Conservation (phyloP, 2,329 filamentous ascomycete genomes). For the Lachnellula hyalina region DNA sequence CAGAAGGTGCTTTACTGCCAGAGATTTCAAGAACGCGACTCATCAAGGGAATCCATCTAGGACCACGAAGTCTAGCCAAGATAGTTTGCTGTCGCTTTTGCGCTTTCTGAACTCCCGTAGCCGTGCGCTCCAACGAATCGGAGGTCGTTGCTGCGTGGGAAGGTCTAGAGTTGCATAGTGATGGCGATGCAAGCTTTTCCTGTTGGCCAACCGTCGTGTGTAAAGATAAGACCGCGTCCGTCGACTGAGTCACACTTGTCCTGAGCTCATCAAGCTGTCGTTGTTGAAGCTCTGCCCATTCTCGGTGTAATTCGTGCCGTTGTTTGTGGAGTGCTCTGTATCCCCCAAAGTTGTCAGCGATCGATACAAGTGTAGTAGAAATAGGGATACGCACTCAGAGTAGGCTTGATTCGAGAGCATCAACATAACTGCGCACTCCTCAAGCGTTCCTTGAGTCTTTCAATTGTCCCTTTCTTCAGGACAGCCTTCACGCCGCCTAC, state of each 20-base stretch:
- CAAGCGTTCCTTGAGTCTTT: conserved; percentile 2
- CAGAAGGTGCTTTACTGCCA: not conserved
- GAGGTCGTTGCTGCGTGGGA: not conserved
- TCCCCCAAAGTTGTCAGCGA: not conserved
- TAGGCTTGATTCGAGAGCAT: not conserved
- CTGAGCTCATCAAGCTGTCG: not conserved
- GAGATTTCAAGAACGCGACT: not conserved
- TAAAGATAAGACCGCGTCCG: not conserved
- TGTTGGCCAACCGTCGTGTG: not conserved
- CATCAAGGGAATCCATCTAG: not conserved
- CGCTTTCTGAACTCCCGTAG: not conserved
- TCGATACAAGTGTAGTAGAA: not conserved
- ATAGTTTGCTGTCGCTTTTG: not conserved
- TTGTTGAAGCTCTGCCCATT: not conserved
- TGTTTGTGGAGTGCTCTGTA: not conserved
- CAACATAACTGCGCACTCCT: not conserved
- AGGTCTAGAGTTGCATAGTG: not conserved
- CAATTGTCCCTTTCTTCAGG: not conserved
- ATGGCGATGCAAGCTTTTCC: not conserved
- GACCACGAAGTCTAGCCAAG: not conserved
- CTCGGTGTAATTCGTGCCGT: not conserved
- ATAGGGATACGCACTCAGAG: not conserved
- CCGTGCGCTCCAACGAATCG: not conserved
- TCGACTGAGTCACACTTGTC: not conserved
- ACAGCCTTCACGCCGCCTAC: not conserved